These are phyloP conservation scores for Knoxia roxburghii DNA, from an alignment of 257 asterid genomes.

Conservation along the genomic window DNA sequence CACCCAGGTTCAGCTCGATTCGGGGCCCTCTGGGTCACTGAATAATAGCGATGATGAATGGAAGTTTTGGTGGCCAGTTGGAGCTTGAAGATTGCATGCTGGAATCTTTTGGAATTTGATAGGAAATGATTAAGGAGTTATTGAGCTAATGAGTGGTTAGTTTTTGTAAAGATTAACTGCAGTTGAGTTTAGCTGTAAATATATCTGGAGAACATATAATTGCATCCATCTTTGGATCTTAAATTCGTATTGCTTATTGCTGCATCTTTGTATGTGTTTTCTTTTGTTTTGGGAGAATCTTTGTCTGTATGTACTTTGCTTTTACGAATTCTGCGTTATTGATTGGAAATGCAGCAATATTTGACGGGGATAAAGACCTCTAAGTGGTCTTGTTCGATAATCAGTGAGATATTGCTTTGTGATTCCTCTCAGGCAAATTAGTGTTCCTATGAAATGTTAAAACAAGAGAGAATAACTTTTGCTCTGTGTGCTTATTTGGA, in stretches of 20 bases:
- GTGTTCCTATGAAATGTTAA: neutral
- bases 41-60: constrained; percentile 41
- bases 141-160: neutral
- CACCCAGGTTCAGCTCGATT: constrained; percentile 45
- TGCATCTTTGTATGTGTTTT: neutral
- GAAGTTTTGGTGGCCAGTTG: constrained; percentile 60
- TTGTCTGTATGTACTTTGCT: neutral
- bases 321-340: neutral
- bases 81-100: constrained; percentile 30
- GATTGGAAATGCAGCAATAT: neutral
- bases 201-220: neutral
- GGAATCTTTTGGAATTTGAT: constrained; percentile 2
- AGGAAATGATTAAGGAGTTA: neutral
- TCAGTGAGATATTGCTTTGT: neutral
- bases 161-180: constrained; percentile 11
- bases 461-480: no score
- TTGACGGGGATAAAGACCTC: no score
- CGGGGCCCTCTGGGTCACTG: constrained; percentile 20
- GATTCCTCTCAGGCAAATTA: neutral
- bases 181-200: neutral
- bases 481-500: no score
- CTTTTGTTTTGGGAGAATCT: neutral
- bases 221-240: no score
- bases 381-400: neutral
- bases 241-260: neutral